Conservation (phyloP, 306 rosid species). For the Rosa chinensis region DNA sequence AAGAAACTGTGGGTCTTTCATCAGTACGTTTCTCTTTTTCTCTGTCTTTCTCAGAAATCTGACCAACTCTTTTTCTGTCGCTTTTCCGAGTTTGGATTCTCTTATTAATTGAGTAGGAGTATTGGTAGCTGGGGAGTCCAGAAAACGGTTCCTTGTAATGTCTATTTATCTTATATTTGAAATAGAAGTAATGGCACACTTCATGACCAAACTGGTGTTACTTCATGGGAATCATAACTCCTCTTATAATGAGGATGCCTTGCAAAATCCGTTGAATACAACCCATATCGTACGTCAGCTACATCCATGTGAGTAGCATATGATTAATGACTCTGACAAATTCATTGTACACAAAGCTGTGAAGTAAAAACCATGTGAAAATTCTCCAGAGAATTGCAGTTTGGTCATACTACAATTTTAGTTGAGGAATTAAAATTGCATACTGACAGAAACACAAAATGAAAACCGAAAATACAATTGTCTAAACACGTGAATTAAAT, state of each 20-base stretch:
- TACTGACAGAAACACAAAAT: background rate
- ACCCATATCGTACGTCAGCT: background rate
- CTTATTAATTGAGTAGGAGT: background rate
- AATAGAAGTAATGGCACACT: background rate
- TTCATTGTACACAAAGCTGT: background rate
- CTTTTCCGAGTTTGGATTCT: constrained; percentile 9
- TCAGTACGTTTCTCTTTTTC: background rate
- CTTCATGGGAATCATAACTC: background rate
- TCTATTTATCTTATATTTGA: background rate
- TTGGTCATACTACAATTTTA: too few relatives aligned
- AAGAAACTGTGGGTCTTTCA: background rate
- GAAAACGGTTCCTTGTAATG: background rate
- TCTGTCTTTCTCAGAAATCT: background rate
- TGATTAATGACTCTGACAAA: background rate
- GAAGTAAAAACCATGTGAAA: background rate
- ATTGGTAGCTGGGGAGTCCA: background rate
- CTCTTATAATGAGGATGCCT: background rate
- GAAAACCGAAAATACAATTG: background rate
- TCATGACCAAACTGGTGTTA: background rate
- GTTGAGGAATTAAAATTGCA: background rate
- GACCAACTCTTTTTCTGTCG: background rate
- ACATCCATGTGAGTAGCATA: background rate
- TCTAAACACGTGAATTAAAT: background rate
- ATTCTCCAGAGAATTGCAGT: background rate
- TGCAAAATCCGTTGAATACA: background rate